Conservation (phyloP, 1,139 yeast genomes). For the Debaryomyces robertsiae region DNA sequence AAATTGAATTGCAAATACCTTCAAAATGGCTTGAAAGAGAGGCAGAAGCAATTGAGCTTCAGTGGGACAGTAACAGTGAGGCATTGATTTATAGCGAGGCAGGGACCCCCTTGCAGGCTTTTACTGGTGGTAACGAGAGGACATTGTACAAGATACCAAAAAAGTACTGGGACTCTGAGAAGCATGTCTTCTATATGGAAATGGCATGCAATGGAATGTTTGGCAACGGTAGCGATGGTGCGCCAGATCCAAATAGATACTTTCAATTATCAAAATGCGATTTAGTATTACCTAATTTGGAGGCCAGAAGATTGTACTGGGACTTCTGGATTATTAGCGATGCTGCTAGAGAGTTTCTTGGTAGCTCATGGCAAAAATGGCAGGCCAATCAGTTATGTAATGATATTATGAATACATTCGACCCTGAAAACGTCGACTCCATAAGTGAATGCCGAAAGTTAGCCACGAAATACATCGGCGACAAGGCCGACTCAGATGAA, state of each 20-base stretch:
- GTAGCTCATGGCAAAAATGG: conserved; percentile 78
- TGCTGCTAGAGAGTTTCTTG: conserved; percentile 84
- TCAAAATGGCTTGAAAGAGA: conserved; percentile 52
- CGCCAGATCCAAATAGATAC: conserved; percentile 65
- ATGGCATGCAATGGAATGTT: conserved; percentile 95
- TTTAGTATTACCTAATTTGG: conserved; percentile 75
- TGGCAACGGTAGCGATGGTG: conserved; percentile 71
- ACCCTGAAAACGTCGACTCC: conserved; percentile 51
- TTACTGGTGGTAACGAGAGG: conserved; percentile 85
- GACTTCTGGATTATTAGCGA: conserved; percentile 91
- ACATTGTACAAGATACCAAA: conserved; percentile 70
- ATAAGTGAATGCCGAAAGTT: conserved; percentile 65
- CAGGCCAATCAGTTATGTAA: conserved; percentile 79
- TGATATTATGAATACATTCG: conserved; percentile 80
- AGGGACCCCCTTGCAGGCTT: conserved; percentile 78
- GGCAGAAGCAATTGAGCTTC: conserved; percentile 58
- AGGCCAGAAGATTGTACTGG: conserved; percentile 73
- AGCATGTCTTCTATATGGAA: conserved; percentile 70
- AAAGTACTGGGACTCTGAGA: conserved; percentile 42
- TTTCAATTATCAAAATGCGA: conserved; percentile 73
- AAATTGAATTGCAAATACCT: conserved; percentile 65
- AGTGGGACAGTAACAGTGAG: conserved; percentile 88
- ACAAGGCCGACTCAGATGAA: conserved; percentile 58
- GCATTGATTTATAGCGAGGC: conserved; percentile 71
- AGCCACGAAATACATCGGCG: conserved; percentile 67